A percentile compares a stretch with the other conserved stretches of the same genome.
phyloP scores from a whole-genome alignment of 2,329 filamentous ascomycete genomes.

The Simplicillium aogashimaense region DNA sequence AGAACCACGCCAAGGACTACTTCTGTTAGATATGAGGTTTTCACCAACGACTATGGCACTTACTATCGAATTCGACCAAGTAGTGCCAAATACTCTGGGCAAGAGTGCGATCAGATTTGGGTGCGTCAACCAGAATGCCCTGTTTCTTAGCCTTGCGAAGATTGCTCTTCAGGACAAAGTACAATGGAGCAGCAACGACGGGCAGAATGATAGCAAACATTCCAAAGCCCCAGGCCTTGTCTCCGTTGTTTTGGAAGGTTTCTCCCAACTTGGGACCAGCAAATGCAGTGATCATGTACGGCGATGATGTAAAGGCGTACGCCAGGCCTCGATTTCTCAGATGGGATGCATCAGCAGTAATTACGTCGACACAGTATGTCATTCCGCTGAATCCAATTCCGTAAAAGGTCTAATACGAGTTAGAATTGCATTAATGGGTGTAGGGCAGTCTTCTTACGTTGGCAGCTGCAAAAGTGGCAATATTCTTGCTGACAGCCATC shows the following conservation, averaged over 20 bases:
- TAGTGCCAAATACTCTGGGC: constrained; percentile 39
- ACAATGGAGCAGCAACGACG: constrained; percentile 40
- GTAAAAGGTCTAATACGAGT: constrained; percentile 41
- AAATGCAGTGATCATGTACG: constrained; percentile 36
- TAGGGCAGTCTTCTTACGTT: constrained; percentile 17
- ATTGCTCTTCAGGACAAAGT: constrained; percentile 41
- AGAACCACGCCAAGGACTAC: constrained; percentile 43
- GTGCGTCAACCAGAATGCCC: constrained; percentile 25
- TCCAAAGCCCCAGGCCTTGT: constrained; percentile 38
- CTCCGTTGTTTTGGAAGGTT: constrained; percentile 16
- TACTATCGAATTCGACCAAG: constrained; percentile 46
- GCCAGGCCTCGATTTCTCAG: constrained; percentile 26
- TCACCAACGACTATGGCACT: constrained; percentile 8
- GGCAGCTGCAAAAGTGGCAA: constrained; percentile 38
- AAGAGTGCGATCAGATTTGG: constrained; percentile 31
- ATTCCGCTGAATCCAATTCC: constrained; percentile 50
- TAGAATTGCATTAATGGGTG: neutral
- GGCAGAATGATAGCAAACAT: constrained; percentile 52
- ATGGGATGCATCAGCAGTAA: constrained; percentile 52
- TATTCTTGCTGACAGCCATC: constrained; percentile 44
- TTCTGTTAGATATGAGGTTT: neutral
- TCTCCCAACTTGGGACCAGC: constrained; percentile 24
- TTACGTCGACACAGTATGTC: constrained; percentile 51
- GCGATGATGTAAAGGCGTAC: constrained; percentile 27
- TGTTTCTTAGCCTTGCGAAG: constrained; percentile 43